Percentiles rank a stretch among this genome's conserved stretches.
Evolutionary conservation across 768 basidiomycete genomes (phyloP).

Genomic region (Agaricus blazei): DNA sequence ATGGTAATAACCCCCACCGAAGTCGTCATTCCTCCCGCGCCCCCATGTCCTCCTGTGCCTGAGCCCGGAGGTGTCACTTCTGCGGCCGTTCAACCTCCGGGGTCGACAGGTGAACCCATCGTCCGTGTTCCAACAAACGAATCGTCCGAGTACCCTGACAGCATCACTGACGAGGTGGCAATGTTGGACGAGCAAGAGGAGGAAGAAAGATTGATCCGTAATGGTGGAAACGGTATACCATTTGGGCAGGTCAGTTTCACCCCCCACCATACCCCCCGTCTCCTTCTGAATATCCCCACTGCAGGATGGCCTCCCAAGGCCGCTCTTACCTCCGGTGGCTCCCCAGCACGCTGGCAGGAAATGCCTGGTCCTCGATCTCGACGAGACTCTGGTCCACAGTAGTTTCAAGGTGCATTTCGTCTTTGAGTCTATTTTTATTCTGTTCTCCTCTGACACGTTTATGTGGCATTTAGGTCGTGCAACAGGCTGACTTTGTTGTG

Average conservation of each 20-base stretch:
- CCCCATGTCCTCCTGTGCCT: constrained; percentile 31
- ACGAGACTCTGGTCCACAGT: constrained; percentile 95
- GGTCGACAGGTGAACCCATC: constrained; percentile 59
- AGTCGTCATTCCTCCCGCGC: constrained; percentile 35
- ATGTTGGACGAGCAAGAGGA: constrained; percentile 76
- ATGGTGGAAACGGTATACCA: constrained; percentile 93
- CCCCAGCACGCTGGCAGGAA: constrained; percentile 87
- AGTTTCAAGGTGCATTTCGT: constrained; percentile 81
- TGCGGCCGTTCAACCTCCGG: constrained; percentile 88
- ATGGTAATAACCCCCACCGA: constrained; percentile 26
- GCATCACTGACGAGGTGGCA: constrained; percentile 55
- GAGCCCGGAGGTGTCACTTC: constrained; percentile 90
- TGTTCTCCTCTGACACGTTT: background rate
- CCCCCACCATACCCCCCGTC: background rate
- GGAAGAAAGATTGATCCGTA: constrained; percentile 83
- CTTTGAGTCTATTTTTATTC: background rate
- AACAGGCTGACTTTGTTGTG: constrained; percentile 94
- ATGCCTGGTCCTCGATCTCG: constrained; percentile 93
- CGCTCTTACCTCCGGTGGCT: constrained; percentile 79
- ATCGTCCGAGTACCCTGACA: constrained; percentile 53
- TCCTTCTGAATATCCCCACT: background rate
- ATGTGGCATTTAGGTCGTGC: constrained; percentile 60
- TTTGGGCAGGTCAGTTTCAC: constrained; percentile 71
- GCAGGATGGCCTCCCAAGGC: constrained; percentile 83
- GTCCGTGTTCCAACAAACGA: constrained; percentile 34